These are phyloP conservation scores for Pseudogymnoascus sp. DNA, from an alignment of 2,329 filamentous ascomycete genomes.

Conservation along the genomic window DNA sequence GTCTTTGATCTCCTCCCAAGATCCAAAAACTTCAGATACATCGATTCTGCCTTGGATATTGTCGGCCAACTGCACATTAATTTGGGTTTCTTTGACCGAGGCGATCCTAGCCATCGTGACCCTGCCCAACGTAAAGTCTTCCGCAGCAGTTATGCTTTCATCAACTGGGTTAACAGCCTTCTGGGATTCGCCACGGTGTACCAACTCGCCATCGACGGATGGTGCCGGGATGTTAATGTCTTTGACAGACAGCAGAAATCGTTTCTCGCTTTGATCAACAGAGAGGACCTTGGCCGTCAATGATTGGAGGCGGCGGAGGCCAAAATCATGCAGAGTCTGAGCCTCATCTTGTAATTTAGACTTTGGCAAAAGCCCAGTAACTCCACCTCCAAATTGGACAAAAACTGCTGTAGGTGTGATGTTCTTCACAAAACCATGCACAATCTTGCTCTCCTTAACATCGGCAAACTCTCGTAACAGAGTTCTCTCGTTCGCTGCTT, in stretches of 20 bases:
- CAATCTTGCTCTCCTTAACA: slow-evolving; percentile 58
- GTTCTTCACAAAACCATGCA: slow-evolving; percentile 78
- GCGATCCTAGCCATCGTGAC: slow-evolving; percentile 68
- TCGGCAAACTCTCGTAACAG: slow-evolving; percentile 68
- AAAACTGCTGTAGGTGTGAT: slow-evolving; percentile 77
- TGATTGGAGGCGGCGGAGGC: slow-evolving; percentile 68
- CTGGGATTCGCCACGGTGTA: slow-evolving; percentile 30
- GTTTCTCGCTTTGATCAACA: slow-evolving; percentile 60
- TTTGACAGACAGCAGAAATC: slow-evolving; percentile 59
- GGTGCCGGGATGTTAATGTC: slow-evolving; percentile 33
- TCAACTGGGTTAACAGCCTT: slow-evolving; percentile 58
- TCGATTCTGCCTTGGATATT: slow-evolving; percentile 90
- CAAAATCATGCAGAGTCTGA: slow-evolving; percentile 64
- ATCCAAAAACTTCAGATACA: slow-evolving; percentile 81
- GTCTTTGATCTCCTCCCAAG: slow-evolving; percentile 78
- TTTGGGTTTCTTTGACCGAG: slow-evolving; percentile 83
- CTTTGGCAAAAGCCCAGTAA: slow-evolving; percentile 75
- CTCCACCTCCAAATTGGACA: slow-evolving; percentile 73
- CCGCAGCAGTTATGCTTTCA: slow-evolving; percentile 52
- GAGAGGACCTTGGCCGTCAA: slow-evolving; percentile 65
- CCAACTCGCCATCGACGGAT: slow-evolving; percentile 22
- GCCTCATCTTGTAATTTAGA: slow-evolving; percentile 67
- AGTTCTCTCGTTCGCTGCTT: slow-evolving; percentile 63
- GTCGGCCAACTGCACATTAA: slow-evolving; percentile 84
- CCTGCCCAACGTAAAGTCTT: slow-evolving; percentile 67